Evolutionary conservation across 2,329 filamentous ascomycete genomes (phyloP).

Genomic region (Ophiostoma australiae): DNA sequence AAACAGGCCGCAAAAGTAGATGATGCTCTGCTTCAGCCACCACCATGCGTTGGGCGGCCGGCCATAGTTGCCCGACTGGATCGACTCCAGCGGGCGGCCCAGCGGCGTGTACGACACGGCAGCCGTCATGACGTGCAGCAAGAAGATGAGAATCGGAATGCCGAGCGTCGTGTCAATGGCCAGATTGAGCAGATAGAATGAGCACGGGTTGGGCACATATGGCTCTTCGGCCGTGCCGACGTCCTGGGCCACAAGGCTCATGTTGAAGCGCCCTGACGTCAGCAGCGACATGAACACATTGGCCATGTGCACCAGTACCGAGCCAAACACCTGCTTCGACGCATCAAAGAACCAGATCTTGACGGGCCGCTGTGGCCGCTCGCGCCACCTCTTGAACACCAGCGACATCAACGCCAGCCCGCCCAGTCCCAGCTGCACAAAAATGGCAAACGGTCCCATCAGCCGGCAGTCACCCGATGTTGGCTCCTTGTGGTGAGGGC

Average conservation of each 20-base stretch:
- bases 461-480: constrained; percentile 74
- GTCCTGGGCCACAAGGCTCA: constrained; percentile 50
- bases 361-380: constrained; percentile 82
- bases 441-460: constrained; percentile 81
- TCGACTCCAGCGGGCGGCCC: constrained; percentile 77
- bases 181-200: constrained; percentile 90
- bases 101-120: constrained; percentile 70
- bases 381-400: constrained; percentile 89
- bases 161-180: constrained; percentile 97
- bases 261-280: constrained; percentile 75
- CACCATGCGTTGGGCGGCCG: constrained; percentile 72
- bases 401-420: constrained; percentile 76
- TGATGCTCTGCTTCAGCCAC: constrained; percentile 95
- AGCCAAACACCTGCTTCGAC: constrained; percentile 95
- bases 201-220: constrained; percentile 85
- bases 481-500: constrained; percentile 20
- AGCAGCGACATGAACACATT: constrained; percentile 97
- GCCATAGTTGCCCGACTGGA: constrained; percentile 90
- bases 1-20: constrained; percentile 91
- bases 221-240: constrained; percentile 42
- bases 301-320: constrained; percentile 81
- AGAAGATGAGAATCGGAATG: constrained; percentile 87
- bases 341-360: constrained; percentile 98
- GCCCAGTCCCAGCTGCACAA: constrained; percentile 85
- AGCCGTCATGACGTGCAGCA: constrained; percentile 72